Base-by-base conservation (phyloP, 495 filamentous ascomycete species). In the Annulohypoxylon maeteangense region DNA sequence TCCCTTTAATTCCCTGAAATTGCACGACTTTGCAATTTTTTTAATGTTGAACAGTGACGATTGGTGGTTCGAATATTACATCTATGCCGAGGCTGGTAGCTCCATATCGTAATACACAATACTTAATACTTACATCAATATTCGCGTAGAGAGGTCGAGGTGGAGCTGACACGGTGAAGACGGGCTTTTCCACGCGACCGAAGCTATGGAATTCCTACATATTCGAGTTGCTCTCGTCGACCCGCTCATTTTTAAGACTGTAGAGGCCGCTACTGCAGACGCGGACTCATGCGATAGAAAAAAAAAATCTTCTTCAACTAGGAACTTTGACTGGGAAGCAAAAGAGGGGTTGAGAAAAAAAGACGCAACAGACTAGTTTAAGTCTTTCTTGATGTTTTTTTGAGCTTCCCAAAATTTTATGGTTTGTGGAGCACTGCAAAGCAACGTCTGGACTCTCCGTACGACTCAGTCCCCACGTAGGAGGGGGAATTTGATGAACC, bases 311-410 rank as follows among this genome's bases (percentile, higher is more conserved):
- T 65, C 55, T 58, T 58, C 50, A 6, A 44, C 40, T 44, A 16
- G 14, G 40, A 44, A 44, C 48, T 54, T 34, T 29, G 69, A 50
- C 40, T 56, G 50, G 60, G 40, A 55, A 32, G 50, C 22, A 48
- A 72, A 72, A 68, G 64, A 67, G 60, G 70, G 70, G 65, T 66
- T 11, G 32, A 48, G 40, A 70, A 54, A 63, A 51, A 70, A 54
- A 63, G 48, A 51, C 63, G 56, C 8, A 48, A 40, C 50, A 32
- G 40, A 54, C 48, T 63, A 47, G 25, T 59, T 14, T 55, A 47
- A 42, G 34, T 29, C 44, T 51, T 47, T 63, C 20, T n/a, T 32
- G 31, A 32, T 54, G 53, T 63, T 47, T 22, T 36, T 20, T 31
- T 34, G 29, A 67, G 64, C 29, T 58, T 71, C 31, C 57, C 42